Evolutionary conservation across 768 basidiomycete species (phyloP).

Genomic region (Xerocomellus dryophilus): DNA sequence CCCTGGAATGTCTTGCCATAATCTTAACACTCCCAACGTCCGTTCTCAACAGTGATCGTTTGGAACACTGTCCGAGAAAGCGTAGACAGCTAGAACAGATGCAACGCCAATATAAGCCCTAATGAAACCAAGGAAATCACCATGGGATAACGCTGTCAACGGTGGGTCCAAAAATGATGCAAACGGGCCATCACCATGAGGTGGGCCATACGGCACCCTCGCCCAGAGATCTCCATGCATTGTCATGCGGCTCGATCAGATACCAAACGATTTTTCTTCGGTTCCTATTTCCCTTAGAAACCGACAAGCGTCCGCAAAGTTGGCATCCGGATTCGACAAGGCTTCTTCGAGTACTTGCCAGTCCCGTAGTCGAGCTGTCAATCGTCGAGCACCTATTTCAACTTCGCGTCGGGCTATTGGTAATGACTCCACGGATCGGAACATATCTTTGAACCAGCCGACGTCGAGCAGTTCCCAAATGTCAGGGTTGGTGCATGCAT

Average conservation of each 20-base stretch:
- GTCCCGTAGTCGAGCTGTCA: slow-evolving; percentile 49
- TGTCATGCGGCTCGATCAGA: slow-evolving; percentile 70
- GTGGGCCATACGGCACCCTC: slow-evolving; percentile 14
- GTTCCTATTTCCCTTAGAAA: slow-evolving; percentile 59
- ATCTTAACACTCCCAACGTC: slow-evolving; percentile 51
- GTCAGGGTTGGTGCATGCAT: slow-evolving; percentile 64
- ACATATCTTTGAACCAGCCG: slow-evolving; percentile 29
- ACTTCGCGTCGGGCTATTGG: slow-evolving; percentile 39
- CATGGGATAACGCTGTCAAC: slow-evolving; percentile 37
- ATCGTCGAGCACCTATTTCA: slow-evolving; percentile 44
- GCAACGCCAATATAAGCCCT: slow-evolving; percentile 67
- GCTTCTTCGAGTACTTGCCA: slow-evolving; percentile 65
- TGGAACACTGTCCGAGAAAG: slow-evolving; percentile 78
- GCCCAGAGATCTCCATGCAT: slow-evolving; percentile 51
- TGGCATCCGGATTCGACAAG: slow-evolving; percentile 49
- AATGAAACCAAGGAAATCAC: slow-evolving; percentile 61
- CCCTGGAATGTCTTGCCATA: slow-evolving; percentile 48
- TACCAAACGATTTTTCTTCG: slow-evolving; percentile 67
- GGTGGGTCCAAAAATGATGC: slow-evolving; percentile 38
- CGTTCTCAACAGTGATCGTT: slow-evolving; percentile 62
- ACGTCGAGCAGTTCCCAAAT: slow-evolving; percentile 53
- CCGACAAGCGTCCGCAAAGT: slow-evolving; percentile 45
- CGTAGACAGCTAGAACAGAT: slow-evolving; percentile 65
- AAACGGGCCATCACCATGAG: slow-evolving; percentile 30
- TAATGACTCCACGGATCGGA: slow-evolving; percentile 20